phyloP scores from a whole-genome alignment of 2,329 filamentous ascomycete genomes.

The Colletotrichum musae region DNA sequence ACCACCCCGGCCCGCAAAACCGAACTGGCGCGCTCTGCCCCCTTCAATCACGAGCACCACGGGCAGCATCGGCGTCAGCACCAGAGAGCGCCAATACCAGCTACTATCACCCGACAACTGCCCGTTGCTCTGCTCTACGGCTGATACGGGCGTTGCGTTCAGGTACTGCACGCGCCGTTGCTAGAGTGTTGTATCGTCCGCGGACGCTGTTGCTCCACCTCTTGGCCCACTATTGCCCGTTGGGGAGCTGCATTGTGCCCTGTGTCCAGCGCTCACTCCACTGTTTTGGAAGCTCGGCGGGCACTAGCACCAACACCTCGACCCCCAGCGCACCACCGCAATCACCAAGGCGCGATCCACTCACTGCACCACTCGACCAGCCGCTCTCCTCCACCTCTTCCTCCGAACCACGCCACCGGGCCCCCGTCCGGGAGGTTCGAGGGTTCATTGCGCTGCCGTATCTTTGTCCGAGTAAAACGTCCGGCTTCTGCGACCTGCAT shows the following conservation, averaged over 20 bases:
- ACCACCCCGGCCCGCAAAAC: constrained; percentile 14
- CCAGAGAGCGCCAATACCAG: not conserved
- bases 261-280: constrained; percentile 11
- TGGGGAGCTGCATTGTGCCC: constrained; percentile 3
- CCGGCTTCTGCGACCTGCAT: constrained; percentile 33
- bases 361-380: no score
- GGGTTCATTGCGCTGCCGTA: constrained; percentile 39
- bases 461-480: constrained; percentile 36
- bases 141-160: constrained; percentile 12
- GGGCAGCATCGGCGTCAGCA: not conserved
- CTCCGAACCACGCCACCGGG: constrained; percentile 40
- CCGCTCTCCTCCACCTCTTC: constrained; percentile 24
- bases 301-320: constrained; percentile 14
- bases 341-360: not conserved
- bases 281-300: not conserved
- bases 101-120: not conserved
- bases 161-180: constrained; percentile 26
- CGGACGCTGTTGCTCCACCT: not conserved
- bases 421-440: constrained; percentile 39
- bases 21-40: constrained; percentile 3
- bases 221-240: constrained; percentile 5
- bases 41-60: constrained; percentile 12
- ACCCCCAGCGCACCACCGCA: not conserved
- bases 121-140: constrained; percentile 7
- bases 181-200: not conserved